Evolutionary conservation across 148 eudicot genomes (phyloP), one percentile per base, ranked within the genome.

Genomic region (Cornus controversa): DNA sequence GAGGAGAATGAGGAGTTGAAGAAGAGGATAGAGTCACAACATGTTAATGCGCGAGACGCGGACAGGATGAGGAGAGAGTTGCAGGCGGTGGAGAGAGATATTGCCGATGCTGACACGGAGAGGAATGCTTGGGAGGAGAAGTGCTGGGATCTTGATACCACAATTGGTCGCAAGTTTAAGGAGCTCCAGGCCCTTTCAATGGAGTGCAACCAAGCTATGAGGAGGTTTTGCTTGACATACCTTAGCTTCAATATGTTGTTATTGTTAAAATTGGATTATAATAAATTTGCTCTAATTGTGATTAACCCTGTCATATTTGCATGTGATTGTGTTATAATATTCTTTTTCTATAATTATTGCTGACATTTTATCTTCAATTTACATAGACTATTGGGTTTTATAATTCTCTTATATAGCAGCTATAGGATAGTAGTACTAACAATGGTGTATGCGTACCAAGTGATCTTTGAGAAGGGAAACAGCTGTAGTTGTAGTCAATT

Each of bases 31-130:
- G 90, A 92, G 77, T 86, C 84, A 60, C 99, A 93, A 70, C 91
- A 83, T 67, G 85, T 96, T 82, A 93, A 89, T 78, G 16, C 84
- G n/a, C 86, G 97, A 89, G 99, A 88, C 80, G 99, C 98, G 6
- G 99, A 92, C 84, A 90, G 98, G 88, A 96, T 96, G 98, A 93
- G 87, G 86, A 85, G 91, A 74, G 98, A 96, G 81, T 68, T 93
- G 79, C 84, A 79, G 84, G 89, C 90, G 22, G 88, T 90, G 70
- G 98, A 93, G 89, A 87, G 92, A 80, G 97, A 93, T 66, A 92
- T 93, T 60, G 90, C 76, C 77, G 95, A 92, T 66, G 84, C 91
- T 27, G 99, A 96, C 80, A 77, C 82, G 36, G 83, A 85, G 10
- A 84, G 94, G 78, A 93, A 71, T 77, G 83, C 82, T 0, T 91